Evolutionary conservation across 768 basidiomycete genomes (phyloP).

Genomic region (Lactarius vividus): DNA sequence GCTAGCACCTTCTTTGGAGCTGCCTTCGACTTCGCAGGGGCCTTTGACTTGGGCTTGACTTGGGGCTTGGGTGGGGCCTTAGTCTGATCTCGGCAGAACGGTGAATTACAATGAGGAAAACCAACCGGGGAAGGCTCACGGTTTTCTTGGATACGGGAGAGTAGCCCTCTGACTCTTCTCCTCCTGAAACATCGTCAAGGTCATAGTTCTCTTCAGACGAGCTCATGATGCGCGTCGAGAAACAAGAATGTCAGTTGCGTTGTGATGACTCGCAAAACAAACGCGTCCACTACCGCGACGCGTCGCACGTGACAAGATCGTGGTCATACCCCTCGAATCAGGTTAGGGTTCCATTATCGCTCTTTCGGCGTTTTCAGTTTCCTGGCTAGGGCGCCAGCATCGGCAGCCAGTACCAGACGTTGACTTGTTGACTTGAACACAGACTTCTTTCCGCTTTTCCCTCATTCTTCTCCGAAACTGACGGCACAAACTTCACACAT

Average conservation of each 20-base stretch:
- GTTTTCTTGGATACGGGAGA: conserved; percentile 56
- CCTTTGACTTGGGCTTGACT: conserved; percentile 47
- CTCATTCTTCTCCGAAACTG: no score
- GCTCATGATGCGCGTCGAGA: conserved; percentile 49
- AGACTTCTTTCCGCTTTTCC: no score
- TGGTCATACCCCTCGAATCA: background rate
- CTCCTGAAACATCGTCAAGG: conserved; percentile 54
- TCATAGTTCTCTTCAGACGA: conserved; percentile 75
- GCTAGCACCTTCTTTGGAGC: conserved; percentile 62
- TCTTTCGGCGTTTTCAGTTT: no score
- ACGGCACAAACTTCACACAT: no score
- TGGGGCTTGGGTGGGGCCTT: conserved; percentile 46
- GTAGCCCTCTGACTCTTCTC: conserved; percentile 67
- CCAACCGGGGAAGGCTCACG: conserved; percentile 31
- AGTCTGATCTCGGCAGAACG: conserved; percentile 35
- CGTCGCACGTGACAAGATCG: conserved; percentile 24
- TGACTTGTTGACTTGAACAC: no score
- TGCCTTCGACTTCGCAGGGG: conserved; percentile 49
- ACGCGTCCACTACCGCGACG: conserved; percentile 18
- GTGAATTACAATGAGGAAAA: conserved; percentile 14
- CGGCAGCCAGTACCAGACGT: no score
- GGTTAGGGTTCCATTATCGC: background rate
- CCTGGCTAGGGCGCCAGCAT: no score
- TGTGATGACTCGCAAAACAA: background rate
- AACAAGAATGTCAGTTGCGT: background rate